Base-by-base conservation (phyloP, 1,284 basidiomycete genomes). In the Cronartium quercuum region DNA sequence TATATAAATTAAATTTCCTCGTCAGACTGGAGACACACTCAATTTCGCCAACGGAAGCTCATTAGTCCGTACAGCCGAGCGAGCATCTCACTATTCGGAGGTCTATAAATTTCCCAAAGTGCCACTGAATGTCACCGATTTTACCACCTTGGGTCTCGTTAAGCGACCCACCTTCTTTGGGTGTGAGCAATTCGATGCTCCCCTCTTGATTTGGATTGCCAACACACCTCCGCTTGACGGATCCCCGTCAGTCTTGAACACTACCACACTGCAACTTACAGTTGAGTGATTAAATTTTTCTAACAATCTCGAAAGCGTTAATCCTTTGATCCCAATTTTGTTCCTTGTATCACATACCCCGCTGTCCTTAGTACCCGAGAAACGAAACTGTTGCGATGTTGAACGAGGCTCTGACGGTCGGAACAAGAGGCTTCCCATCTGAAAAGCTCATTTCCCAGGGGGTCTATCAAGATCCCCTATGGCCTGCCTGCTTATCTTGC, bases 41-140 rank as follows among this genome's bases (percentile, higher is more conserved):
- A 74, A 74, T 37, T 74, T 57, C 29, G 70, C 70, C 4, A 74
- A 74, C 60, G 70, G 70, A 15, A 74, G 63, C n/a, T 74, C 70
- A 15, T 13, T 74, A 29, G 38, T 74, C 21, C 63, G 40, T 55
- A 42, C 70, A 37, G 44, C 63, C 34, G n/a, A 12, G 12, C 37
- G 70, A 66, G 70, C 63, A 60, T 35, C 63, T 0, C 62, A 41
- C 34, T 65, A 65, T 58, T 40, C 63, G 58, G 24, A 55, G 24
- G 37, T 47, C 34, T 71, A 64, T 37, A 71, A 71, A 64, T 74
- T 74, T 38, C 70, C 70, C 0, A 62, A 74, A 66, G 70, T 74
- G 42, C 70, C 70, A 6, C 37, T 41, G 35, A 35, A 74, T 13
- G 63, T 74, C 24, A 64, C 62, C 21, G 60, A 44, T 10, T 74